phyloP scores from a whole-genome alignment of 176 grass and related monocot genomes.

The Themeda triandra region DNA sequence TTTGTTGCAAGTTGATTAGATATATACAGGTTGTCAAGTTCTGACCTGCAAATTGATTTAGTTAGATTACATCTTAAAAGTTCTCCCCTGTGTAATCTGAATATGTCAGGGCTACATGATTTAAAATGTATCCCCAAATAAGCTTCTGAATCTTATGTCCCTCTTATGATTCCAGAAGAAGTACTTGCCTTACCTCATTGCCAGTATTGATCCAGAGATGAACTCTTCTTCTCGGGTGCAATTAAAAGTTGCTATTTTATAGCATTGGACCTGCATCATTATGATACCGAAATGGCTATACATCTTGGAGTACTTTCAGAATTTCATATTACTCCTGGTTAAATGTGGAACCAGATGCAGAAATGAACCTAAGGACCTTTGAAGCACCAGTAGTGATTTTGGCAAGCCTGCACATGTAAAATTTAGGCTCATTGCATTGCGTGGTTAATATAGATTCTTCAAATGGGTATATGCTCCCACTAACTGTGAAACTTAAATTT shows the following conservation, averaged over 20 bases:
- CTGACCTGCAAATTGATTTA: background rate
- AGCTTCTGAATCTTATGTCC: background rate
- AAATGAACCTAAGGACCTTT: background rate
- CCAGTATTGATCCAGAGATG: background rate
- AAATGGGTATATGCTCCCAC: background rate
- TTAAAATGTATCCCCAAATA: background rate
- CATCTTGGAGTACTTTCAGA: background rate
- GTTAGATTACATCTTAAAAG: background rate
- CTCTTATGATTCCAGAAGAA: background rate
- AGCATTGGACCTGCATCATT: background rate
- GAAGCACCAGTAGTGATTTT: too few relatives aligned
- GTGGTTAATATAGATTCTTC: background rate
- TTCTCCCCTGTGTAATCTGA: background rate
- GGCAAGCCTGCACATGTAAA: background rate
- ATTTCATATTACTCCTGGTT: background rate
- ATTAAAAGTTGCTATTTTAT: background rate
- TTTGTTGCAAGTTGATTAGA: background rate
- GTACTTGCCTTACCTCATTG: background rate
- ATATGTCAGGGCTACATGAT: background rate
- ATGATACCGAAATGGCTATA: background rate
- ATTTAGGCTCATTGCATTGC: background rate
- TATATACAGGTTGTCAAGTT: background rate
- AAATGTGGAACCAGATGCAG: background rate
- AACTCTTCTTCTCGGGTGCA: background rate
- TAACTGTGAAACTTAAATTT: background rate